phyloP scores from a whole-genome alignment of 331 rosid species.

The Arachis monticola region DNA sequence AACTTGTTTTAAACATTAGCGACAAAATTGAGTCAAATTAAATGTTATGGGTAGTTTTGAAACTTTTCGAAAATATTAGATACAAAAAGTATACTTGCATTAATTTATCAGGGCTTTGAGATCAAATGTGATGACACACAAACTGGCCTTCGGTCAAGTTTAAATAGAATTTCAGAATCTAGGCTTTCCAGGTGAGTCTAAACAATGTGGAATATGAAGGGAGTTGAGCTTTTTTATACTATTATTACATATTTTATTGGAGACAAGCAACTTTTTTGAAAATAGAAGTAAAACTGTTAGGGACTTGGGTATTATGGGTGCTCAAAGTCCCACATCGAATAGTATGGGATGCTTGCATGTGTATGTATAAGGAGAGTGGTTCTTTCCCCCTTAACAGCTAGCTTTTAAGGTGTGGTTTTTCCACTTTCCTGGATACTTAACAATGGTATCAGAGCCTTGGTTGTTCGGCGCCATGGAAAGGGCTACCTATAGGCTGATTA shows the following conservation, averaged over 20 bases:
- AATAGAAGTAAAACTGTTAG: neutral
- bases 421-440: no score
- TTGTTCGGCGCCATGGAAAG: no score
- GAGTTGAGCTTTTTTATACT: neutral
- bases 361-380: no score
- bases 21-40: no score
- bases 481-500: no score
- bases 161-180: constrained; percentile 11
- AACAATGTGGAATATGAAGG: constrained; percentile 5
- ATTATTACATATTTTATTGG: neutral
- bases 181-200: constrained; percentile 7
- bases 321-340: no score
- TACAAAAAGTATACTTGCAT: neutral
- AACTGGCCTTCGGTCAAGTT: neutral
- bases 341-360: no score
- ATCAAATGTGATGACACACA: neutral
- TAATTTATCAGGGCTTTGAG: constrained; percentile 1
- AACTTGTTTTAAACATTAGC: no score
- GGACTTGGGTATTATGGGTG: no score
- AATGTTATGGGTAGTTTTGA: neutral
- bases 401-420: no score
- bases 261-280: neutral
- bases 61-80: neutral
- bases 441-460: no score
- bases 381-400: no score